phyloP scores from a whole-genome alignment of 208 protist genomes.

The Leishmania lainsoni region DNA sequence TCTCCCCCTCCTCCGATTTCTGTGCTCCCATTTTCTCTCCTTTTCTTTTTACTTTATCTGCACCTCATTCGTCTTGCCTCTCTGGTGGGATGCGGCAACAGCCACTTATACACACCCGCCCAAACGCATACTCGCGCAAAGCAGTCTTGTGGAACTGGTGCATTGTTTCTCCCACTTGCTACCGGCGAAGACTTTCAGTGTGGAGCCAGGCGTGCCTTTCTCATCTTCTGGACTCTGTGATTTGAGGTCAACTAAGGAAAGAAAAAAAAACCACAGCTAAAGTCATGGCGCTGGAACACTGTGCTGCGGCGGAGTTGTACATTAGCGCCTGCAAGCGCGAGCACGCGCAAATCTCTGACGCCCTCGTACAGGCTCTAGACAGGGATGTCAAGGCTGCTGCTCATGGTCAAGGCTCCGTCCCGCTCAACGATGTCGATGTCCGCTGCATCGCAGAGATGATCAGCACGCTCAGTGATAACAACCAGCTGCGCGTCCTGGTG shows the following conservation, averaged over 20 bases:
- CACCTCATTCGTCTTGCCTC: not conserved
- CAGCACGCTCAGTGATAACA: conserved; percentile 34
- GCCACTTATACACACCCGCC: not conserved
- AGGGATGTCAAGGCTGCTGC: conserved; percentile 50
- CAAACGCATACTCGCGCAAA: not conserved
- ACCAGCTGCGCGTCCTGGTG: conserved; percentile 66
- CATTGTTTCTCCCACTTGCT: not conserved
- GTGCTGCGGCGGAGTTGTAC: conserved; percentile 56
- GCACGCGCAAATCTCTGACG: conserved; percentile 57
- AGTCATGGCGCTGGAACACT: conserved; percentile 15
- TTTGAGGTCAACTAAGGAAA: not conserved
- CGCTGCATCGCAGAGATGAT: conserved; percentile 79
- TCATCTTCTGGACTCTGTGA: not conserved
- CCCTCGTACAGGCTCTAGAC: conserved; percentile 76
- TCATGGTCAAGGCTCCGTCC: conserved; percentile 52
- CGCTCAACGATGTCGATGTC: conserved; percentile 78
- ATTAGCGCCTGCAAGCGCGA: conserved; percentile 70
- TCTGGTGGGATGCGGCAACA: not conserved
- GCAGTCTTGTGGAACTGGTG: not conserved
- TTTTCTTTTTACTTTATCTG: not conserved
- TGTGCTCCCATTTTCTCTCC: not conserved
- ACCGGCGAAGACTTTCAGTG: not conserved
- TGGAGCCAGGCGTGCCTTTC: not conserved
- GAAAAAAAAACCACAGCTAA: not conserved
- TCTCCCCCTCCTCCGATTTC: too few relatives aligned